Evolutionary conservation across 805 yeast genomes (phyloP).

Genomic region (Clavispora carvajalis): DNA sequence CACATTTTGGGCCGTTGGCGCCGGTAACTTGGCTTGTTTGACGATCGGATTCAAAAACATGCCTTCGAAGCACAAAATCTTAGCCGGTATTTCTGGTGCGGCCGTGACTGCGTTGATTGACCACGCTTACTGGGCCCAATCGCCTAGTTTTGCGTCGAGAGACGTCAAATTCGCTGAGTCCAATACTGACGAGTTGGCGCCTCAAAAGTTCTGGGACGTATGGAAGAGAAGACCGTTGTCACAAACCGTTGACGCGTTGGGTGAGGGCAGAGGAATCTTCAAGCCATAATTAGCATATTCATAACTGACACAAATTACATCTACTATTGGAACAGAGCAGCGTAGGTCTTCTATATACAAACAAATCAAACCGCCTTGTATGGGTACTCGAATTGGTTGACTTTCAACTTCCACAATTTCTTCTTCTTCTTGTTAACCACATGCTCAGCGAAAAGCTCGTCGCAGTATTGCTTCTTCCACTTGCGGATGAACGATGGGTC

Average conservation of each 20-base stretch:
- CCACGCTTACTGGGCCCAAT: conserved; percentile 38
- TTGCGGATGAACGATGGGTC: conserved; percentile 77
- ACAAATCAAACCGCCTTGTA: conserved; percentile 40
- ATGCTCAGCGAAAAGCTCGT: conserved; percentile 81
- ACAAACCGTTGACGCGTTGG: conserved; percentile 71
- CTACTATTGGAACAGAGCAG: no score
- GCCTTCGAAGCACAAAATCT: conserved; percentile 37
- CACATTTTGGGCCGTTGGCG: conserved; percentile 58
- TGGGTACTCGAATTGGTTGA: conserved; percentile 79
- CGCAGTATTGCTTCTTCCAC: conserved; percentile 50
- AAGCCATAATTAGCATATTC: conserved; percentile 21
- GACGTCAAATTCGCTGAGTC: conserved; percentile 35
- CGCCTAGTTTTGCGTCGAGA: conserved; percentile 33
- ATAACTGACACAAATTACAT: conserved; percentile 1
- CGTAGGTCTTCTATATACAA: background rate
- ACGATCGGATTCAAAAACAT: conserved; percentile 38
- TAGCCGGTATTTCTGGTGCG: conserved; percentile 39
- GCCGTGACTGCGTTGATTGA: conserved; percentile 31
- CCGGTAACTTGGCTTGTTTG: conserved; percentile 43
- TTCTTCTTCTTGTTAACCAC: conserved; percentile 76
- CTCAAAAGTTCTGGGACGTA: conserved; percentile 68
- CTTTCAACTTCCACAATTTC: conserved; percentile 84
- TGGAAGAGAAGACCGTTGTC: conserved; percentile 76
- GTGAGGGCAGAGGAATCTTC: conserved; percentile 59
- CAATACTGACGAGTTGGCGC: conserved; percentile 30